Conservation (phyloP, 139 green algal genomes). For the Volvox africanus region DNA sequence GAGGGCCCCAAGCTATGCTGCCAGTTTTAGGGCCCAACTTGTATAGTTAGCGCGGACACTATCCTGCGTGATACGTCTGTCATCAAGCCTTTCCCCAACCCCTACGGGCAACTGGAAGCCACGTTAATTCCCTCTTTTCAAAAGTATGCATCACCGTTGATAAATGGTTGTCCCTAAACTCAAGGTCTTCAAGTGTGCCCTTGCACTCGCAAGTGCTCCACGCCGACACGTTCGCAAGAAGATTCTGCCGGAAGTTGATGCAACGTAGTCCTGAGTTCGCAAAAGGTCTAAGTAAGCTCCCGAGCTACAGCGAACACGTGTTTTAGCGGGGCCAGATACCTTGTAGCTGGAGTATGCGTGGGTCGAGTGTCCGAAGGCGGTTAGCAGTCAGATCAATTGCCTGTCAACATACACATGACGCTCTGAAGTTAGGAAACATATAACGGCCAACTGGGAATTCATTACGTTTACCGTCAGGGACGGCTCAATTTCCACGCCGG, state of each 20-base stretch:
- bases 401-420: slow-evolving; percentile 51
- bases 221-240: slow-evolving; percentile 66
- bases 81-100: neutral
- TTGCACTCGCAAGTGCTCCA: slow-evolving; percentile 52
- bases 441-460: neutral
- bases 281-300: neutral
- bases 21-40: no score
- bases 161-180: slow-evolving; percentile 90
- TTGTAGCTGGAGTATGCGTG: slow-evolving; percentile 75
- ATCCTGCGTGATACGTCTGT: no score
- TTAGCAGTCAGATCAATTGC: slow-evolving; percentile 89
- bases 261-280: slow-evolving; percentile 69
- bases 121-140: neutral
- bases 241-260: slow-evolving; percentile 91
- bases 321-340: slow-evolving; percentile 46
- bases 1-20: no score
- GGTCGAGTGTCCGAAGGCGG: slow-evolving; percentile 79
- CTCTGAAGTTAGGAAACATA: neutral
- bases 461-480: slow-evolving; percentile 59
- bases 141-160: slow-evolving; percentile 3
- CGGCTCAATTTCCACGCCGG: slow-evolving; percentile 59
- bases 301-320: neutral
- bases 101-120: neutral
- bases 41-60: no score
- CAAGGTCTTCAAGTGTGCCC: slow-evolving; percentile 72